Percentiles rank a stretch among this genome's conserved stretches.
Conservation (phyloP, 768 basidiomycete species). For the Paxillus rubicundulus region DNA sequence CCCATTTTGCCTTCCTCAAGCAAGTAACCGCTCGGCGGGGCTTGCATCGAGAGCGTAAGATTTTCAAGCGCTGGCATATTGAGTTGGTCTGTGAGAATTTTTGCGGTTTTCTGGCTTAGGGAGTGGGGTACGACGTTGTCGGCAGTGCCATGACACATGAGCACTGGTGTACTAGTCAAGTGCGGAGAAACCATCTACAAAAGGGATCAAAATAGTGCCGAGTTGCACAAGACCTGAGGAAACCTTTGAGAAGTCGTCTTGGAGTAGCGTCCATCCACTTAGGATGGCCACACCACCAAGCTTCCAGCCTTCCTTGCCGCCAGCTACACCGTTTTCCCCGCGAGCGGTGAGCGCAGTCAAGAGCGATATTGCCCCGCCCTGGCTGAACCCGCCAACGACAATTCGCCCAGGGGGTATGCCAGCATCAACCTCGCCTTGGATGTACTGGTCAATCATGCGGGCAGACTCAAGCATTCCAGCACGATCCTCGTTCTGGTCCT, state of each 20-base stretch:
- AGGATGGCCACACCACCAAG: conserved; percentile 71
- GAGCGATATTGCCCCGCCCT: conserved; percentile 79
- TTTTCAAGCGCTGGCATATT: conserved; percentile 44
- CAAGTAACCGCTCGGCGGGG: conserved; percentile 20
- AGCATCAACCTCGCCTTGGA: conserved; percentile 69
- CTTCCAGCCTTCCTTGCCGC: conserved; percentile 46
- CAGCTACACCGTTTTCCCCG: conserved; percentile 23
- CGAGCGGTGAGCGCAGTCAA: conserved; percentile 56
- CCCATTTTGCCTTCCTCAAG: conserved; percentile 19
- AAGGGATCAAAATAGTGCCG: conserved; percentile 5
- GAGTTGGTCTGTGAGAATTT: conserved; percentile 52
- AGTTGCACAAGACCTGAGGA: conserved; percentile 16
- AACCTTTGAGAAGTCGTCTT: conserved; percentile 63
- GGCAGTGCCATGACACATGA: conserved; percentile 80
- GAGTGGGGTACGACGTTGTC: conserved; percentile 71
- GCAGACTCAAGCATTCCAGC: conserved; percentile 60
- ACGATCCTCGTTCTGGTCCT: conserved; percentile 57
- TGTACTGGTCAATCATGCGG: conserved; percentile 59
- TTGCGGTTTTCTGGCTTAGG: conserved; percentile 52
- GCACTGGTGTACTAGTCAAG: conserved; percentile 66
- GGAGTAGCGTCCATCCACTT: conserved; percentile 79
- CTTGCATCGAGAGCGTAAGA: conserved; percentile 33
- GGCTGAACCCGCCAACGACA: conserved; percentile 86
- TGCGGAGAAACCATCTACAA: conserved; percentile 59
- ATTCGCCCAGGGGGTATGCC: conserved; percentile 70